Conservation (phyloP, 441 rosid genomes). For the Jatropha multifida region DNA sequence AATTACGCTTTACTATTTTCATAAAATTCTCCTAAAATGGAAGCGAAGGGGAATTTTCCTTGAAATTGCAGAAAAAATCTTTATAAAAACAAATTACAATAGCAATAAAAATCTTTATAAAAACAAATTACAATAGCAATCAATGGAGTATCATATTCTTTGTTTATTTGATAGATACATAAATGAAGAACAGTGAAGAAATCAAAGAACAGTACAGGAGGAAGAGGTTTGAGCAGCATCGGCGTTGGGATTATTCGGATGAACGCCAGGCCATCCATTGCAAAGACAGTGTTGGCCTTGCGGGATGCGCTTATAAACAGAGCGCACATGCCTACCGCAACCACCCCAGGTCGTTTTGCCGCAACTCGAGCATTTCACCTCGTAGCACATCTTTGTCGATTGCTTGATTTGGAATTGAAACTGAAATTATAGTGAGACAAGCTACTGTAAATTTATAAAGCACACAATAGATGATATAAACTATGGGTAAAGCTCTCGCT, state of each 20-base stretch:
- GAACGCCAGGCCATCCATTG: constrained; percentile 43
- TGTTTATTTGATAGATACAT: not conserved
- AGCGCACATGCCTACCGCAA: constrained; percentile 42
- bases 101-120: not conserved
- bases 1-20: too few relatives aligned
- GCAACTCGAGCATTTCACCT: constrained; percentile 40
- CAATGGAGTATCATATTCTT: too few relatives aligned
- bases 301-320: constrained; percentile 35
- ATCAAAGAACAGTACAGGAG: constrained; percentile 28
- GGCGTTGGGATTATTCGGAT: constrained; percentile 26
- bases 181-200: not conserved
- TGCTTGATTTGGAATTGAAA: too few relatives aligned
- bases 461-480: not conserved
- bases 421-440: too few relatives aligned
- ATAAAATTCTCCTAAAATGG: too few relatives aligned
- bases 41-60: too few relatives aligned
- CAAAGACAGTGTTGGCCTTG: constrained; percentile 43
- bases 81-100: not conserved
- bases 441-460: not conserved
- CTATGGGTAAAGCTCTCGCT: not conserved
- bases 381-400: constrained; percentile 34
- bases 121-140: not conserved
- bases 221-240: constrained; percentile 6
- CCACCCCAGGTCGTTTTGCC: constrained; percentile 50
- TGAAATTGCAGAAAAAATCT: too few relatives aligned